Percentiles rank a stretch among this genome's conserved stretches.
Evolutionary conservation across 805 yeast species (phyloP).

Genomic region (Metschnikowia noctiluminum): DNA sequence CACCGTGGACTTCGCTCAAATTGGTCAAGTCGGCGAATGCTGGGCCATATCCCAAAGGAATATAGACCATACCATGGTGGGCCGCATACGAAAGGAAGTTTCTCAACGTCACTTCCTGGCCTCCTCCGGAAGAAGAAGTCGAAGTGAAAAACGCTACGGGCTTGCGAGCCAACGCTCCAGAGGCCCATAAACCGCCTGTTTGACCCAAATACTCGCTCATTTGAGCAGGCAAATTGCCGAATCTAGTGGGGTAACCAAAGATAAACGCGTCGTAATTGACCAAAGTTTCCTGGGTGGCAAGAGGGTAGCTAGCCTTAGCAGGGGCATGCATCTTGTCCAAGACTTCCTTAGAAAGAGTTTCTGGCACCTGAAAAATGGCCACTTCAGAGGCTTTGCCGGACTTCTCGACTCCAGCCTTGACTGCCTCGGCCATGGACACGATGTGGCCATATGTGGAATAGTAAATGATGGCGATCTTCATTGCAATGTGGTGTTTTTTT

Average conservation of each 20-base stretch:
- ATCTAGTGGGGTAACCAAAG: slow-evolving; percentile 86
- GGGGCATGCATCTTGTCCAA: slow-evolving; percentile 66
- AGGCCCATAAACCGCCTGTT: slow-evolving; percentile 78
- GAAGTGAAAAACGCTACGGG: slow-evolving; percentile 70
- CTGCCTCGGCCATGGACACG: slow-evolving; percentile 16
- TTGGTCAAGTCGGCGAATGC: slow-evolving; percentile 52
- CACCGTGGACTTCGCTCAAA: slow-evolving; percentile 69
- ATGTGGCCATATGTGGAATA: slow-evolving; percentile 21
- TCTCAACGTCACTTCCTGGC: slow-evolving; percentile 70
- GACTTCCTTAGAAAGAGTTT: slow-evolving; percentile 66
- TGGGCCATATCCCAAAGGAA: slow-evolving; percentile 72
- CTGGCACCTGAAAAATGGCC: slow-evolving; percentile 74
- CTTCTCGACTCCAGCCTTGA: slow-evolving; percentile 16
- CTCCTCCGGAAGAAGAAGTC: slow-evolving; percentile 78
- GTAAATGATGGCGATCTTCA: slow-evolving; percentile 19
- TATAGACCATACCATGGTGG: slow-evolving; percentile 78
- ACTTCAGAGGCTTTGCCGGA: slow-evolving; percentile 35
- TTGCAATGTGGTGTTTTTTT: not conserved
- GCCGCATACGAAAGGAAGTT: slow-evolving; percentile 61
- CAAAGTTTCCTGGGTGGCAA: slow-evolving; percentile 58
- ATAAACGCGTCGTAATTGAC: slow-evolving; percentile 71
- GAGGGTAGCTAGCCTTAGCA: slow-evolving; percentile 55
- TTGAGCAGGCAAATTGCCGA: slow-evolving; percentile 78
- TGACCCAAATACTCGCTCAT: slow-evolving; percentile 72
- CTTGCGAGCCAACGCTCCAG: slow-evolving; percentile 70